phyloP scores from a whole-genome alignment of 2,329 filamentous ascomycete species.

The Plenodomus tracheiphilus region DNA sequence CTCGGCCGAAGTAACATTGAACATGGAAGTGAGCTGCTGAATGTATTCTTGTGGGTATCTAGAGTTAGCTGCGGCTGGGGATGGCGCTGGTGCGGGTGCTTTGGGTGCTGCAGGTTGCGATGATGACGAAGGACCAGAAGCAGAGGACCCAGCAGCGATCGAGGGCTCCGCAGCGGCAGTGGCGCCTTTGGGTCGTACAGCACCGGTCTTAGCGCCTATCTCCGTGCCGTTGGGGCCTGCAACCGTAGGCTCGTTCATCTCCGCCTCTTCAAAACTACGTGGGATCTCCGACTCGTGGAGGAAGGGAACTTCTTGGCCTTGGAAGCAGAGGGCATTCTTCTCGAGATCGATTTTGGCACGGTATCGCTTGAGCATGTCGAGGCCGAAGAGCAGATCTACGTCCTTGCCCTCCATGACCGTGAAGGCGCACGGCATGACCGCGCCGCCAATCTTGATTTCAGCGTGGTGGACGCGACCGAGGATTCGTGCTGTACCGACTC shows the following conservation, averaged over 20 bases:
- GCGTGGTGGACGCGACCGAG: constrained; percentile 94
- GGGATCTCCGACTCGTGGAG: constrained; percentile 92
- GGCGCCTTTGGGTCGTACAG: constrained; percentile 61
- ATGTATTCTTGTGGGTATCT: constrained; percentile 67
- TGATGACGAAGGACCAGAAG: constrained; percentile 20
- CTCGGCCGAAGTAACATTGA: constrained; percentile 72
- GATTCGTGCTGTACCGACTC: constrained; percentile 92
- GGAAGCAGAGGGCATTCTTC: constrained; percentile 83
- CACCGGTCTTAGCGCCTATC: constrained; percentile 82
- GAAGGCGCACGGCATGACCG: constrained; percentile 90
- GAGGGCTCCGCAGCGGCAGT: constrained; percentile 36
- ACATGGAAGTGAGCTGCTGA: constrained; percentile 71
- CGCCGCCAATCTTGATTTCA: constrained; percentile 86
- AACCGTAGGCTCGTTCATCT: constrained; percentile 79
- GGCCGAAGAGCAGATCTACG: constrained; percentile 86
- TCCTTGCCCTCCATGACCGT: constrained; percentile 99
- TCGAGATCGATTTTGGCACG: constrained; percentile 89
- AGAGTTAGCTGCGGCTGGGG: constrained; percentile 11
- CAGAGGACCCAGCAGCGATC: constrained; percentile 12
- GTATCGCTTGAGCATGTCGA: constrained; percentile 97
- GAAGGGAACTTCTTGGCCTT: constrained; percentile 85
- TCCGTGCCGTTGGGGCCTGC: constrained; percentile 85
- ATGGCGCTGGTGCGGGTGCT: constrained; percentile 21
- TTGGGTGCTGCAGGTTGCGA: constrained; percentile 12
- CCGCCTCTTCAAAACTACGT: constrained; percentile 72